A percentile compares a stretch with the other conserved stretches of the same genome.
phyloP scores from a whole-genome alignment of 73 alveolate genomes.

The Paramecium tetraurelia region DNA sequence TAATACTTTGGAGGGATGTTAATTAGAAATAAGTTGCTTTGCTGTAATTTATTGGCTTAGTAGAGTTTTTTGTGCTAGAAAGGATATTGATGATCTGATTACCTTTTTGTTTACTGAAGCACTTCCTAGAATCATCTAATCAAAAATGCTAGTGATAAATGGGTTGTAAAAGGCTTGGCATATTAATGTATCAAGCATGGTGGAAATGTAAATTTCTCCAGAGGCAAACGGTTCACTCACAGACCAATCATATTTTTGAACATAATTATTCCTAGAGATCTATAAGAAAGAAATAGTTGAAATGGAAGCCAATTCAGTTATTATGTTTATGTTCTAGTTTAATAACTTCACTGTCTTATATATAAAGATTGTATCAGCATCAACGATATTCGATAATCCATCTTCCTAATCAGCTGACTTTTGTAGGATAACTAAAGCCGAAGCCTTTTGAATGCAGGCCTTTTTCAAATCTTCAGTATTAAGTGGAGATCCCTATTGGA shows the following conservation, averaged over 20 bases:
- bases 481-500: conserved; percentile 88
- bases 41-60: conserved; percentile 65
- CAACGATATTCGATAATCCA: conserved; percentile 78
- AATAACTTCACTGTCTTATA: conserved; percentile 88
- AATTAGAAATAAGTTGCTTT: conserved; percentile 69
- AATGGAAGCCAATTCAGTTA: conserved; percentile 90
- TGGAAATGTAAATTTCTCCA: conserved; percentile 91
- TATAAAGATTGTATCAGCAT: conserved; percentile 95
- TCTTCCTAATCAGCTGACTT: conserved; percentile 78
- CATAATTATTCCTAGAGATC: conserved; percentile 76
- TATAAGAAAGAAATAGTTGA: conserved; percentile 83
- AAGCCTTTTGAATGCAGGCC: conserved; percentile 91
- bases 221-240: conserved; percentile 94
- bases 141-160: conserved; percentile 85
- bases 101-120: conserved; percentile 75
- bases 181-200: conserved; percentile 92
- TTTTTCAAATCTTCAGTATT: conserved; percentile 88
- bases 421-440: conserved; percentile 87
- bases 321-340: conserved; percentile 76
- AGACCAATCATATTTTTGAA: conserved; percentile 77
- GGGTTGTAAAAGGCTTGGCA: conserved; percentile 96
- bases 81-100: background rate
- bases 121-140: conserved; percentile 92
- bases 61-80: conserved; percentile 59
- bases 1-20: conserved; percentile 64